Base-by-base conservation (phyloP, 2,329 filamentous ascomycete species). In the Fusarium nanum region DNA sequence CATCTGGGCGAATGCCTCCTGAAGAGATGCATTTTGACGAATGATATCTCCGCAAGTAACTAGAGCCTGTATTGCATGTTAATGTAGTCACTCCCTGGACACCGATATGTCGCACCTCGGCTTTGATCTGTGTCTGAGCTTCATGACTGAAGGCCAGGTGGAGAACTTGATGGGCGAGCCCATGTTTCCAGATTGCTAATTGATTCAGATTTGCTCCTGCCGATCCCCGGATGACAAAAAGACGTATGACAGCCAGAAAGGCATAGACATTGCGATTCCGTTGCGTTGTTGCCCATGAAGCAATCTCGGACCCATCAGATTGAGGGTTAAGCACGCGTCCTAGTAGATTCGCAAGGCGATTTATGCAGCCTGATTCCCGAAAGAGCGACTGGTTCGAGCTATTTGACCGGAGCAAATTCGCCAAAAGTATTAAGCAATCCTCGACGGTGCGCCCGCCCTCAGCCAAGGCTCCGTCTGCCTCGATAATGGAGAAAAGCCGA, bases 381-480 rank as follows among this genome's bases (percentile, higher is more conserved):
- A 99, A 98, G 59, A 95, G 90, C 13, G 93, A 93, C 79, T 99
- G 96, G 76, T 99, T 99, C 4, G 94, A 96, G 3, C 90, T 84
- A 77, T 98, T 98, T 73, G 94, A 87, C 34, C 92, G 89, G 28
- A 99, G 84, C 14, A 99, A 87, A 78, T 98, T 98, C 44, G 94
- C 93, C 50, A 98, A 84, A 56, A 99, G 84, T 60, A 96, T 95
- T 22, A 99, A 84, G 73, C 94, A 98, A 79, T 99, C 96, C 79
- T 98, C 95, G 5, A 98, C 92, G 14, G 93, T 88, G 66, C 95
- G 91, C 44, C 93, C 93, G 18, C 96, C 96, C 73, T 97, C 91
- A 7, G 86, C 86, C 46, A 99, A 83, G 4, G 91, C 92, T 0
- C 96, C 96, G 75, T 99, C 96, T 1, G 86, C 84, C 70, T 91